Base-by-base conservation (phyloP, 2,329 filamentous ascomycete species). In the Emmonsiellopsis sp. region DNA sequence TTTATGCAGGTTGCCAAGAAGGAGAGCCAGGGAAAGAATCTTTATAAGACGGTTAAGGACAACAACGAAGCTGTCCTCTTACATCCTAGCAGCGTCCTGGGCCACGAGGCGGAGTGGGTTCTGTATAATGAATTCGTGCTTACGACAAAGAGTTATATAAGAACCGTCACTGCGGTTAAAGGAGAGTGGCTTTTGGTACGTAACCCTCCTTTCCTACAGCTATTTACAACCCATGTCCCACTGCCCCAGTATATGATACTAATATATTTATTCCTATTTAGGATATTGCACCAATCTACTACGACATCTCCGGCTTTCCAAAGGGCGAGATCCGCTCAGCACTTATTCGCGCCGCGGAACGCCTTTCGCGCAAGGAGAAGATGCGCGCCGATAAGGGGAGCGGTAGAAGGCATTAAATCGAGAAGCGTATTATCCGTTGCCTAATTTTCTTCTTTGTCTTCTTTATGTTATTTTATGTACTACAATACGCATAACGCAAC, bases 1-100 rank as follows among this genome's bases (percentile, higher is more conserved):
- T 98, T 98, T 79, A 98, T 98, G 93, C 93, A 98, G 70, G 88
- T 97, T 21, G 94, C 93, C 55, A 96, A 95, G 83, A 89, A 87
- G 67, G 90, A 97, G 65, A 83, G 82, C 50, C 85, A 82, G 33
- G 87, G 88, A 65, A 97, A 97, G 78, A 72, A 61, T 56, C 82
- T 88, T 42, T 98, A 98, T 74, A 84, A 85, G 58, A 98, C 93
- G 1, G 86, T 98, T 68, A 98, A 97, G 76, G 94, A 98, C 66
- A 60, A 60, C 54, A 87, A 96, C 64, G 92, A 97, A 73, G 86
- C 82, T 46, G 93, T 98, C 45, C 78, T 96, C 62, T 80, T 98
- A 56, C 93, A 98, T 72, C 93, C 93, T 2, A 93, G 88, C 59
- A 96, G 91, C 0, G 91, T 95, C 34, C 78, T 98, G 21, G 82